Evolutionary conservation across 2,329 filamentous ascomycete genomes (phyloP).

Genomic region (Colletotrichum lupini): DNA sequence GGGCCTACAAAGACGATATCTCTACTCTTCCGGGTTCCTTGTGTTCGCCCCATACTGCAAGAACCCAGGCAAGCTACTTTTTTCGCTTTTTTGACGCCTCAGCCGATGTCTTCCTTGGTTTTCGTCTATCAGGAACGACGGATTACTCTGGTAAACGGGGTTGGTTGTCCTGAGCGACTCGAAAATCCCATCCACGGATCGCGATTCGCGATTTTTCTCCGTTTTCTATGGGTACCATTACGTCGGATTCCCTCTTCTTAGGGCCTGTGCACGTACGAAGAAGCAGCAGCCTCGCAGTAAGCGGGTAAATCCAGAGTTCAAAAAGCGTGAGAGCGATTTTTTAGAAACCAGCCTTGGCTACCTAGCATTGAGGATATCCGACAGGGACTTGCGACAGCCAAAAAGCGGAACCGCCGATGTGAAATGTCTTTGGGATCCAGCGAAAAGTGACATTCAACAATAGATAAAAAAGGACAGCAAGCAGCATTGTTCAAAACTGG

Average conservation of each 20-base stretch:
- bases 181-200: not conserved
- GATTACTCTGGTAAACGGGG: not conserved
- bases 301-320: not conserved
- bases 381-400: constrained; percentile 9
- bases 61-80: not conserved
- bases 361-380: not conserved
- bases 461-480: not conserved
- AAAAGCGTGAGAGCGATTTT: not conserved
- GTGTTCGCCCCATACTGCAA: not conserved
- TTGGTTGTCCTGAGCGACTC: not conserved
- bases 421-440: not conserved
- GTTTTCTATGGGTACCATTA: constrained; percentile 1
- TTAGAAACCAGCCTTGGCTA: not conserved
- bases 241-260: not conserved
- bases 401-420: not conserved
- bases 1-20: not conserved
- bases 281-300: not conserved
- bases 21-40: not conserved
- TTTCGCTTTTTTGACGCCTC: not conserved
- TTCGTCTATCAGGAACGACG: not conserved
- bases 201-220: not conserved
- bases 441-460: not conserved
- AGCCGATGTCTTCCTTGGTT: not conserved
- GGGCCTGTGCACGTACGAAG: not conserved
- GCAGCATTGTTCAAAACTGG: not conserved